Percentiles rank a stretch among this genome's conserved stretches.
Evolutionary conservation across 352 stramenopile species (phyloP).

Genomic region (Phytophthora sp.): DNA sequence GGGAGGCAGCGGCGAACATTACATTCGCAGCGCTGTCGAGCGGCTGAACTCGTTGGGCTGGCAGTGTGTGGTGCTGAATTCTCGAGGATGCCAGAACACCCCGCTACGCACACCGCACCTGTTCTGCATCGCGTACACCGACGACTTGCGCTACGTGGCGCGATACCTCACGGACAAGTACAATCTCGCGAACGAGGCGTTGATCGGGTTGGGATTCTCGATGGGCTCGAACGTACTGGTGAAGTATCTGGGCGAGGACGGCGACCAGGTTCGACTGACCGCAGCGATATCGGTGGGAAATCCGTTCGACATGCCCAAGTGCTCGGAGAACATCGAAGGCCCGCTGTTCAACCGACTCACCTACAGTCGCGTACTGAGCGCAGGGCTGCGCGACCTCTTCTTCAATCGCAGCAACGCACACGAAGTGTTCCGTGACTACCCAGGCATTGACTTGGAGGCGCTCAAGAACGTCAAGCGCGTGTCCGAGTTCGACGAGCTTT

Average conservation of each 20-base stretch:
- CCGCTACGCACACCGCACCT: conserved; percentile 55
- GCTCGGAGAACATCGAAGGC: conserved; percentile 44
- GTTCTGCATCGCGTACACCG: conserved; percentile 73
- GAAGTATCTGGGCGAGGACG: conserved; percentile 76
- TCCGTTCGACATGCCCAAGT: conserved; percentile 66
- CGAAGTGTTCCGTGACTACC: conserved; percentile 55
- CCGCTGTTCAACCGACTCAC: conserved; percentile 61
- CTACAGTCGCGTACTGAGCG: conserved; percentile 58
- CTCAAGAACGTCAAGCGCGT: conserved; percentile 46
- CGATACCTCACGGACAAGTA: conserved; percentile 44
- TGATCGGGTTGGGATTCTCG: conserved; percentile 69
- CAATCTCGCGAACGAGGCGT: conserved; percentile 41
- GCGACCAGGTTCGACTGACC: conserved; percentile 37
- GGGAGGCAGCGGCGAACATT: conserved; percentile 66
- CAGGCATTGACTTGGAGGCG: conserved; percentile 48
- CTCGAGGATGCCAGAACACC: conserved; percentile 60
- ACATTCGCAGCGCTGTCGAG: conserved; percentile 61
- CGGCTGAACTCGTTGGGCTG: conserved; percentile 44
- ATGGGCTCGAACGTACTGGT: conserved; percentile 78
- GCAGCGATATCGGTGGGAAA: conserved; percentile 72
- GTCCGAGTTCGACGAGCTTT: conserved; percentile 64
- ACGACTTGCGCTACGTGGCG: conserved; percentile 60
- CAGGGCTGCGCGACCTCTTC: conserved; percentile 59
- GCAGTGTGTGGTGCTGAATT: conserved; percentile 76
- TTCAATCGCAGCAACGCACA: conserved; percentile 72